phyloP scores from a whole-genome alignment of 1,139 yeast species.

The Schizosaccharomyces versatilis region DNA sequence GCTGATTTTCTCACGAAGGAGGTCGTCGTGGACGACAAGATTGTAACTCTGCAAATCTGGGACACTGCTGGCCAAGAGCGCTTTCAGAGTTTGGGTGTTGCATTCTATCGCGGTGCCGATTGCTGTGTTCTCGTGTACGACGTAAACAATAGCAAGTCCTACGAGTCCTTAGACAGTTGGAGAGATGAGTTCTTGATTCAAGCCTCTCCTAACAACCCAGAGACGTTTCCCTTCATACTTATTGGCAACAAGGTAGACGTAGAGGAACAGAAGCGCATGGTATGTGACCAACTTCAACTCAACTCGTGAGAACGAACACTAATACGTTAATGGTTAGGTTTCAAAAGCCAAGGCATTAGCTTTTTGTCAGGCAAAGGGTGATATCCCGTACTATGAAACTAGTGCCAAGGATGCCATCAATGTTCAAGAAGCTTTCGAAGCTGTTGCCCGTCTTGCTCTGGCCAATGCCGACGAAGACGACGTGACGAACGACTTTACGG shows the following conservation, averaged over 20 bases:
- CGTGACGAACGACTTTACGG: constrained; percentile 9
- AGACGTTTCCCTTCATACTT: constrained; percentile 82
- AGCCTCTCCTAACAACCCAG: constrained; percentile 82
- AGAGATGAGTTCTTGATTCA: constrained; percentile 86
- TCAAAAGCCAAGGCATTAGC: constrained; percentile 67
- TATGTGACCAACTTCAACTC: constrained; percentile 16
- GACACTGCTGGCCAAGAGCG: constrained; percentile 87
- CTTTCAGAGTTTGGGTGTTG: constrained; percentile 86
- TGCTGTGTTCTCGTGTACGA: constrained; percentile 92
- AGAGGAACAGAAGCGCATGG: constrained; percentile 72
- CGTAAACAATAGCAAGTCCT: constrained; percentile 78
- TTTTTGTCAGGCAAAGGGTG: constrained; percentile 67
- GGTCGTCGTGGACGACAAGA: constrained; percentile 57
- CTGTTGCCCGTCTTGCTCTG: constrained; percentile 81
- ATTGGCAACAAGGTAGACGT: constrained; percentile 89
- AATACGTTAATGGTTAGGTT: constrained; percentile 4
- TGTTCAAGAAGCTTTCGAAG: constrained; percentile 88
- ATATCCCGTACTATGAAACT: constrained; percentile 81
- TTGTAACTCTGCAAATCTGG: constrained; percentile 54
- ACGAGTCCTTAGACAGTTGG: constrained; percentile 79
- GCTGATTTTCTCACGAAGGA: constrained; percentile 93
- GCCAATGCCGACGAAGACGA: constrained; percentile 76
- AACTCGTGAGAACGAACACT: not conserved
- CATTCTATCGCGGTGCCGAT: constrained; percentile 93
- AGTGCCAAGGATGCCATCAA: constrained; percentile 81